A percentile compares a stretch with the other conserved stretches of the same genome.
Conservation (phyloP, 805 yeast species). For the Wickerhamiella parazyma region DNA sequence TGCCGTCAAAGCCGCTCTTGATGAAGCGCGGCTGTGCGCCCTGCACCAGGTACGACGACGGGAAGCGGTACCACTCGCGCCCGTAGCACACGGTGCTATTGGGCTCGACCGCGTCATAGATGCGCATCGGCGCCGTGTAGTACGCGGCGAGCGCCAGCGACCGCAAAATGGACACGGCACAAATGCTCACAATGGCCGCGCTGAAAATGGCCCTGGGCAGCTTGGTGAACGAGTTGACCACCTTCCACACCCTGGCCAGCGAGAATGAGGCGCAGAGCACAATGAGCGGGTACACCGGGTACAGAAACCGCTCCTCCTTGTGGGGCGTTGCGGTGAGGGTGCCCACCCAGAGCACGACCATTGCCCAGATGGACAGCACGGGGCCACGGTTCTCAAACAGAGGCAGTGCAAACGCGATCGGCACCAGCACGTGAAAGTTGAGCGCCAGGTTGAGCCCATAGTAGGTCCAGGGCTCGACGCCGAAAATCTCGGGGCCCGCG, state of each 20-base stretch:
- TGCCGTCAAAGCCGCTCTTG: slow-evolving; percentile 67
- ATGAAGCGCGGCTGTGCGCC: slow-evolving; percentile 46
- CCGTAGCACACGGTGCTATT: slow-evolving; percentile 65
- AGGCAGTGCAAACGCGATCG: slow-evolving; percentile 44
- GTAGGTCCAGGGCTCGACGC: slow-evolving; percentile 65
- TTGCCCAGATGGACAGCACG: slow-evolving; percentile 26
- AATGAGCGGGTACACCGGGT: slow-evolving; percentile 68
- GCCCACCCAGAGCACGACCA: slow-evolving; percentile 50
- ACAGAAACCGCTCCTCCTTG: slow-evolving; percentile 83
- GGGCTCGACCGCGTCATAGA: slow-evolving; percentile 35
- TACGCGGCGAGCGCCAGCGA: slow-evolving; percentile 47
- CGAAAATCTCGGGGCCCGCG: slow-evolving; percentile 84
- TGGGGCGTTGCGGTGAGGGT: slow-evolving; percentile 71
- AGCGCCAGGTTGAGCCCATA: slow-evolving; percentile 28
- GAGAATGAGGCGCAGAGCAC: slow-evolving; percentile 48
- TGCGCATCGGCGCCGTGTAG: slow-evolving; percentile 59
- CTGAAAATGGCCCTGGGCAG: slow-evolving; percentile 6
- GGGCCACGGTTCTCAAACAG: slow-evolving; percentile 6
- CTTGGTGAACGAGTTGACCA: slow-evolving; percentile 6
- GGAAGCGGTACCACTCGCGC: slow-evolving; percentile 88
- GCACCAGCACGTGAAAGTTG: slow-evolving; percentile 36
- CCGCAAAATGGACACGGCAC: slow-evolving; percentile 34
- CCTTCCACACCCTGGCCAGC: slow-evolving; percentile 17
- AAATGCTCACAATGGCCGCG: slow-evolving; percentile 12
- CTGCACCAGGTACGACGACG: slow-evolving; percentile 73